These are phyloP conservation scores for Gardenia jasminoides DNA, from an alignment of 257 asterid genomes.

Conservation along the genomic window DNA sequence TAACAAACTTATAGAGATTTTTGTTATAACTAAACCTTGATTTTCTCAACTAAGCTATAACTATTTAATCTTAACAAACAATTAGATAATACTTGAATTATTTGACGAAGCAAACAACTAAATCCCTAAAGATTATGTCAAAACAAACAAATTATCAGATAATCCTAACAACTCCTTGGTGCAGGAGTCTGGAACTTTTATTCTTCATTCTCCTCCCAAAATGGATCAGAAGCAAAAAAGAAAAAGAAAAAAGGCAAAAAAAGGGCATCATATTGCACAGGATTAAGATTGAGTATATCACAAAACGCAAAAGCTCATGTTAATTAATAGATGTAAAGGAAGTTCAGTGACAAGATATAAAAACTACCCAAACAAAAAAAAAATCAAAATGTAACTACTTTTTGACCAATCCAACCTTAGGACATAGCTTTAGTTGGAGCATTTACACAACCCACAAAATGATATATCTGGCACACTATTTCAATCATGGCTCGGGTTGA, in stretches of 20 bases:
- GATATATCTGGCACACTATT: neutral
- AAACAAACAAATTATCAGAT: too few relatives aligned
- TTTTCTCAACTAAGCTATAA: too few relatives aligned
- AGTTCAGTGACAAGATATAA: neutral
- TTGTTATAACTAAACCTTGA: too few relatives aligned
- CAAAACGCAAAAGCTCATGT: neutral
- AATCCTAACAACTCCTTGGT: too few relatives aligned
- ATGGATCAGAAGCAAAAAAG: too few relatives aligned
- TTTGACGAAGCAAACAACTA: too few relatives aligned
- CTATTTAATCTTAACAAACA: too few relatives aligned
- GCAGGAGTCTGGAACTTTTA: neutral
- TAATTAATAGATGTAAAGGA: neutral
- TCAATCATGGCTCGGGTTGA: neutral
- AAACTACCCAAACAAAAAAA: neutral
- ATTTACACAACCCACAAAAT: neutral
- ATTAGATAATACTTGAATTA: too few relatives aligned
- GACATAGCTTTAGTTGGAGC: neutral
- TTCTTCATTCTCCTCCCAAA: too few relatives aligned
- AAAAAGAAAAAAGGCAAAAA: too few relatives aligned
- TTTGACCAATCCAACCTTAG: neutral
- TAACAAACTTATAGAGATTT: too few relatives aligned
- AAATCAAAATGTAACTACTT: neutral
- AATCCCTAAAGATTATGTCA: too few relatives aligned
- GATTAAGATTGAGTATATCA: neutral
- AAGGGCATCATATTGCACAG: neutral